Conservation (phyloP, 2,329 filamentous ascomycete species). For the Sclerotinia borealis region DNA sequence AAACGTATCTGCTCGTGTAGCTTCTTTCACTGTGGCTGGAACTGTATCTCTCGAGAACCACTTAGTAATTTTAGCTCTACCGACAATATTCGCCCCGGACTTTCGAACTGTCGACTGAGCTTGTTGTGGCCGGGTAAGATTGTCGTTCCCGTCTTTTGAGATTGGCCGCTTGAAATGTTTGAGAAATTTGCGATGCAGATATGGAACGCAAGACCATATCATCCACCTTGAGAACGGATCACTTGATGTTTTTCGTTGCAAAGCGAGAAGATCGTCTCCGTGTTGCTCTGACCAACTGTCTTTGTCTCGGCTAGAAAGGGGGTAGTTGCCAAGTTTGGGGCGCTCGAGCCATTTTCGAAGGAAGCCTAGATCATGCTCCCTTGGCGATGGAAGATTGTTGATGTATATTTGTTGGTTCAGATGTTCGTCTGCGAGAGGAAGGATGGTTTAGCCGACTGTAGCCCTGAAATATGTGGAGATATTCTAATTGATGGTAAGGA, state of each 20-base stretch:
- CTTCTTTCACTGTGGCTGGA: too few relatives aligned
- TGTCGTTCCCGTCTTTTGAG: not conserved
- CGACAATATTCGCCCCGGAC: not conserved
- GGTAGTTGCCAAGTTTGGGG: conserved; percentile 21
- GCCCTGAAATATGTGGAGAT: not conserved
- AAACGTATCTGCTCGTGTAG: not conserved
- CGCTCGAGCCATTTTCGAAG: conserved; percentile 22
- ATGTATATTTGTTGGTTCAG: not conserved
- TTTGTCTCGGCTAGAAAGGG: conserved; percentile 21
- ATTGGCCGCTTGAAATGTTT: conserved; percentile 6
- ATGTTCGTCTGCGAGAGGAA: not conserved
- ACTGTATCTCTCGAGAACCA: not conserved
- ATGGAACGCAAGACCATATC: conserved; percentile 17
- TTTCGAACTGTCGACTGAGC: not conserved
- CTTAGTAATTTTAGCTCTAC: not conserved
- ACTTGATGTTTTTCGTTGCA: conserved; percentile 15
- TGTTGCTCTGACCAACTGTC: conserved; percentile 18
- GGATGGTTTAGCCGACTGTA: not conserved
- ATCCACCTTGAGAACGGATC: conserved; percentile 23
- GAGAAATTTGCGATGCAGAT: conserved; percentile 17
- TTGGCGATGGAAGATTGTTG: not conserved
- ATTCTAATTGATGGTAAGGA: not conserved
- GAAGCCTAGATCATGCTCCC: conserved; percentile 9
- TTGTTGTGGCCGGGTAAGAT: not conserved
- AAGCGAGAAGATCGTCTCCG: conserved; percentile 23